Percentiles rank a stretch among this genome's conserved stretches.
Conservation (phyloP, 2,329 filamentous ascomycete species). For the Huntiella abstrusa region DNA sequence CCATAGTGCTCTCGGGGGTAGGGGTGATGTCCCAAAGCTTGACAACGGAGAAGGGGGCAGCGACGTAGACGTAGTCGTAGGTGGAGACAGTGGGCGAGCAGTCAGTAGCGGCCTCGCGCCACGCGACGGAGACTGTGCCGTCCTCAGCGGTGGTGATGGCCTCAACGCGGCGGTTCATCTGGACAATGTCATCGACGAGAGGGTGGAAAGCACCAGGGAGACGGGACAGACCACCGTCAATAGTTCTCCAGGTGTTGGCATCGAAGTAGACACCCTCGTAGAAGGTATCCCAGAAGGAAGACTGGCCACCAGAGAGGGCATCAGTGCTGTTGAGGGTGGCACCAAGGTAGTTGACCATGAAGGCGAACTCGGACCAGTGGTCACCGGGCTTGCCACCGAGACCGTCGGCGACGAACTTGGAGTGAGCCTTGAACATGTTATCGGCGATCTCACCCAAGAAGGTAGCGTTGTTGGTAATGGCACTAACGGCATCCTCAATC, state of each 20-base stretch:
- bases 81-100: constrained; percentile 25
- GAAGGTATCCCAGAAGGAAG: constrained; percentile 14
- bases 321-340: constrained; percentile 32
- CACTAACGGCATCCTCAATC: constrained; percentile 14
- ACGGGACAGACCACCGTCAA: constrained; percentile 36
- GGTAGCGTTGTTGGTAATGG: constrained; percentile 8
- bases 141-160: constrained; percentile 33
- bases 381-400: constrained; percentile 23
- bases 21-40: constrained; percentile 39
- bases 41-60: constrained; percentile 45
- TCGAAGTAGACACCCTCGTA: constrained; percentile 14
- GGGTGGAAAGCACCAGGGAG: constrained; percentile 44
- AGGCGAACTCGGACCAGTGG: constrained; percentile 45
- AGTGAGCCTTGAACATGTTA: constrained; percentile 25
- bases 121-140: constrained; percentile 38
- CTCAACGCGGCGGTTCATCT: constrained; percentile 36
- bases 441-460: constrained; percentile 21
- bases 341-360: constrained; percentile 35
- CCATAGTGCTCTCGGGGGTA: constrained; percentile 22
- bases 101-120: constrained; percentile 27
- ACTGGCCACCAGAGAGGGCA: constrained; percentile 11
- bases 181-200: constrained; percentile 35
- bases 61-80: constrained; percentile 49
- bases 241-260: constrained; percentile 17
- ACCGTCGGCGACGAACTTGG: constrained; percentile 23